A percentile compares a stretch with the other conserved stretches of the same genome.
Evolutionary conservation across 768 basidiomycete genomes (phyloP).

Genomic region (Hebeloma cylindrosporum): DNA sequence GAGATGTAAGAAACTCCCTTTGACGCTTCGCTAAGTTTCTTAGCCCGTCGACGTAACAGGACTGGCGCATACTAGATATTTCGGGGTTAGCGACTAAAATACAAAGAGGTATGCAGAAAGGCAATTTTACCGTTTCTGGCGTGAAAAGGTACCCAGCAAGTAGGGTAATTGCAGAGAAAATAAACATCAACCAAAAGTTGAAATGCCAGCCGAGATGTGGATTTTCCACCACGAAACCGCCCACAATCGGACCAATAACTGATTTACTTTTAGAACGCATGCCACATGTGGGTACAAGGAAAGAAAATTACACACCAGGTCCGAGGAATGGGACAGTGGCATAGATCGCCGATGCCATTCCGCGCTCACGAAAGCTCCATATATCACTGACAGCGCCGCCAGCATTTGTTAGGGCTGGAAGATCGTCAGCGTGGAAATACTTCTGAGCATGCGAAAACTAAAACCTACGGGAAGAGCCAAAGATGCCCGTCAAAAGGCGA

Average conservation of each 20-base stretch:
- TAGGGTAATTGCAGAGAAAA: constrained; percentile 47
- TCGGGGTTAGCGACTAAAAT: neutral
- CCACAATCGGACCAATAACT: constrained; percentile 69
- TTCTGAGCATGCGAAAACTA: neutral
- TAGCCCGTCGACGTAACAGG: constrained; percentile 53
- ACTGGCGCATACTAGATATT: constrained; percentile 58
- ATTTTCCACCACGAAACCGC: constrained; percentile 58
- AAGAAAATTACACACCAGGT: constrained; percentile 38
- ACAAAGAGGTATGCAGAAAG: neutral
- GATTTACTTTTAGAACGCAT: constrained; percentile 2
- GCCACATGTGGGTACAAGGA: neutral
- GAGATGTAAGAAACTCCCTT: constrained; percentile 48
- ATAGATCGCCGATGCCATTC: constrained; percentile 58
- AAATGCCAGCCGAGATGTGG: constrained; percentile 55
- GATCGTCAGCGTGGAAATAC: constrained; percentile 6
- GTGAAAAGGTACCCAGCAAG: constrained; percentile 46
- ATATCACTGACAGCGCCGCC: constrained; percentile 60
- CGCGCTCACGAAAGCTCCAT: constrained; percentile 59
- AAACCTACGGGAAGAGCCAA: constrained; percentile 54
- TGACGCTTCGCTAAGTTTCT: constrained; percentile 40
- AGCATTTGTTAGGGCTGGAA: constrained; percentile 56
- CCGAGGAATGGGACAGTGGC: constrained; percentile 58
- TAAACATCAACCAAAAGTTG: constrained; percentile 66
- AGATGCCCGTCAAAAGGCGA: constrained; percentile 56
- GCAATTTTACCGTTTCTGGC: constrained; percentile 52